These are phyloP conservation scores for Pythium utonaiense DNA, from an alignment of 352 stramenopile genomes.

Conservation along the genomic window DNA sequence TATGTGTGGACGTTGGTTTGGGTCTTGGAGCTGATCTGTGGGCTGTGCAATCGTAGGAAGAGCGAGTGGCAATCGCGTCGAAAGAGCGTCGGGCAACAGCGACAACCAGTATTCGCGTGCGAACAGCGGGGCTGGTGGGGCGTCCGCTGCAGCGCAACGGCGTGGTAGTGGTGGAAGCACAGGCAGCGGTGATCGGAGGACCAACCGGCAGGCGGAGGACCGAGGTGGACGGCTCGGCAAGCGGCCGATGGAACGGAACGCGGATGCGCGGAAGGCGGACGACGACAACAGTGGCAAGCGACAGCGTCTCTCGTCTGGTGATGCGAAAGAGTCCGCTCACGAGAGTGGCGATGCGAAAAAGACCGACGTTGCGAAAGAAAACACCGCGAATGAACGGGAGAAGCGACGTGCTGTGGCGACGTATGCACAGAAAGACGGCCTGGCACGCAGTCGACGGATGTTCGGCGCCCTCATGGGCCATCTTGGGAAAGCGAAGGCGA, in stretches of 20 bases:
- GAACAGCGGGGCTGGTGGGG: background rate
- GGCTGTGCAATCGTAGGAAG: constrained; percentile 7
- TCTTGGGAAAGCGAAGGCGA: constrained; percentile 71
- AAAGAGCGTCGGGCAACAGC: background rate
- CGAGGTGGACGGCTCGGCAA: background rate
- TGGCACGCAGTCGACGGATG: constrained; percentile 71
- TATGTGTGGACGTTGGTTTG: background rate
- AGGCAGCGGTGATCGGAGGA: background rate
- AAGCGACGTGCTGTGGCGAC: constrained; percentile 49
- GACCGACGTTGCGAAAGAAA: background rate
- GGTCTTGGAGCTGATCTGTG: constrained; percentile 4
- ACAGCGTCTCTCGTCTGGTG: constrained; percentile 27
- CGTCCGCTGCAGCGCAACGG: background rate
- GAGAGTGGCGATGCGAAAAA: background rate
- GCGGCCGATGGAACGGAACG: background rate
- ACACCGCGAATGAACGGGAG: constrained; percentile 26
- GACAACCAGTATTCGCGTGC: background rate
- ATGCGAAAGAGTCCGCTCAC: background rate
- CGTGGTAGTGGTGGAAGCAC: background rate
- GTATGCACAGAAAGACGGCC: constrained; percentile 58
- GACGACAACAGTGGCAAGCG: constrained; percentile 30
- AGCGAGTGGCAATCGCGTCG: background rate
- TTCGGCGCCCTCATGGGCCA: constrained; percentile 82
- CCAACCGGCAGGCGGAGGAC: no score
- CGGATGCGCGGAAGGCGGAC: constrained; percentile 17